phyloP scores from a whole-genome alignment of 2,329 filamentous ascomycete species.

The Rosellinia necatrix region DNA sequence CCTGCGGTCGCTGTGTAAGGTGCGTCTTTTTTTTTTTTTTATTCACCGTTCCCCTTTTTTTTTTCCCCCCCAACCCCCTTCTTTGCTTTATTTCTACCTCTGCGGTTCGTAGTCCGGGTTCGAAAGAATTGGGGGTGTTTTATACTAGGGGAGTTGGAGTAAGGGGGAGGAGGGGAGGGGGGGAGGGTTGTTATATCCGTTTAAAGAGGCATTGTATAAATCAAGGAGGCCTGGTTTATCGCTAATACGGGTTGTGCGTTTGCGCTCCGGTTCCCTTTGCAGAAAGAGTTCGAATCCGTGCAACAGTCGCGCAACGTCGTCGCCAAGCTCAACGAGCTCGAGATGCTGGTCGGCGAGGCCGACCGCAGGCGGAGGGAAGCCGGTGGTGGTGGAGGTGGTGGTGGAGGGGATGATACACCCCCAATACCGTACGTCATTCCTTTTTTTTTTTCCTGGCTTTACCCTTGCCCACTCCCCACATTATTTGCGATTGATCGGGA shows the following conservation, averaged over 20 bases:
- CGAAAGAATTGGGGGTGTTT: no score
- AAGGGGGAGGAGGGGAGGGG: no score
- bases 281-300: slow-evolving; percentile 63
- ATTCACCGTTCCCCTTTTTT: not conserved
- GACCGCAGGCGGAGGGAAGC: slow-evolving; percentile 44
- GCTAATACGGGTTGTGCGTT: slow-evolving; percentile 4
- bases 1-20: slow-evolving; percentile 58
- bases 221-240: no score
- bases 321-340: slow-evolving; percentile 62
- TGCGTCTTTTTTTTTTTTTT: slow-evolving; percentile 33
- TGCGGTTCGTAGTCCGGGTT: no score
- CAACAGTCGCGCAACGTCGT: slow-evolving; percentile 58
- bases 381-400: slow-evolving; percentile 28
- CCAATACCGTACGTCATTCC: slow-evolving; percentile 51
- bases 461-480: not conserved
- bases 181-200: no score
- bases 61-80: not conserved
- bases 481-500: no score
- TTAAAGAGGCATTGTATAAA: no score
- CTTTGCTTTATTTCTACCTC: no score
- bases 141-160: no score
- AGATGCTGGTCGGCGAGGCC: slow-evolving; percentile 59
- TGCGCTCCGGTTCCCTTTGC: not conserved
- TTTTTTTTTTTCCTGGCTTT: not conserved
- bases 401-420: no score